Conservation (phyloP, 2,329 filamentous ascomycete species). For the Pseudogymnoascus sp. region DNA sequence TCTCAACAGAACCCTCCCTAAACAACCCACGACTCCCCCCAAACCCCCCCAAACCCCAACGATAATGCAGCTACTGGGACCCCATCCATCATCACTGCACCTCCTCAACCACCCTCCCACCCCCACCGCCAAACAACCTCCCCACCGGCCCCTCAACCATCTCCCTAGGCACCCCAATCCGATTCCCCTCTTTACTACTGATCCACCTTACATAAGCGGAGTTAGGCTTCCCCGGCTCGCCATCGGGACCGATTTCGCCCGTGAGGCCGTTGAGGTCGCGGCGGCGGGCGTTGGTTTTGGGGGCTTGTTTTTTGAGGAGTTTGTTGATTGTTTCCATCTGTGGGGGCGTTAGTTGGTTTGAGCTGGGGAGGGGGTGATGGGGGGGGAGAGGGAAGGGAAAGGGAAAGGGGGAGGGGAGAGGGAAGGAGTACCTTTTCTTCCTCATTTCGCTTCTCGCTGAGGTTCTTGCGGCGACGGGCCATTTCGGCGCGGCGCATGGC, state of each 20-base stretch:
- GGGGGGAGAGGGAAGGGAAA: not conserved
- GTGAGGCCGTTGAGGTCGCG: constrained; percentile 26
- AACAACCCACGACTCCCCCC: too few relatives aligned
- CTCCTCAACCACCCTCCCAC: constrained; percentile 8
- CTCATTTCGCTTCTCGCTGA: constrained; percentile 69
- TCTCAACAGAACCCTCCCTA: too few relatives aligned
- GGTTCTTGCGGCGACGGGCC: constrained; percentile 63
- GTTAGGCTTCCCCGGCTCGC: constrained; percentile 24
- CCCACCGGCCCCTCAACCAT: constrained; percentile 58
- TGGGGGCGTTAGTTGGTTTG: not conserved
- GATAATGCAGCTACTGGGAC: too few relatives aligned
- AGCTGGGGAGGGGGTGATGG: too few relatives aligned
- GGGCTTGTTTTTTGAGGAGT: constrained; percentile 75
- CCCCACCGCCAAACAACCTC: constrained; percentile 38
- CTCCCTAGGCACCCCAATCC: constrained; percentile 57
- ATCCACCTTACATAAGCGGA: constrained; percentile 62
- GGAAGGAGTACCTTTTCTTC: constrained; percentile 55
- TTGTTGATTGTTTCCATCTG: constrained; percentile 90
- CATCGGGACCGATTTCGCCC: too few relatives aligned
- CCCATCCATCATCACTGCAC: too few relatives aligned
- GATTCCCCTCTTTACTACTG: constrained; percentile 54
- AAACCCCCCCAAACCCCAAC: too few relatives aligned
- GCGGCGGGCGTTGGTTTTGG: constrained; percentile 54
- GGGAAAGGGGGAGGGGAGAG: not conserved
- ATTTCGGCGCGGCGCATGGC: constrained; percentile 66